phyloP scores from a whole-genome alignment of 768 basidiomycete genomes.

The Russula olivacea region DNA sequence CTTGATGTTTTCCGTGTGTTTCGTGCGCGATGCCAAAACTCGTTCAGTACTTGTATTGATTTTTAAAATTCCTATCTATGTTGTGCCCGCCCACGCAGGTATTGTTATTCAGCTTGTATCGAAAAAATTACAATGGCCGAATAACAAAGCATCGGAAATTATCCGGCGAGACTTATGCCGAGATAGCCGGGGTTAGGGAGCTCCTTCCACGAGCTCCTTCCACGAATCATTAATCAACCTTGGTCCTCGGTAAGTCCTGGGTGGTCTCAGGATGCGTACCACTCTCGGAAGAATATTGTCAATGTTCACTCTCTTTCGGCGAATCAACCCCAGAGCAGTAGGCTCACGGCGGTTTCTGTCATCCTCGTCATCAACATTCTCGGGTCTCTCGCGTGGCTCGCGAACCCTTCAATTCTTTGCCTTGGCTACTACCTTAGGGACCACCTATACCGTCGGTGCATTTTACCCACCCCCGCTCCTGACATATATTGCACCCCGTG shows the following conservation, averaged over 20 bases:
- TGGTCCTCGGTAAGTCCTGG: not conserved
- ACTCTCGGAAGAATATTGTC: not conserved
- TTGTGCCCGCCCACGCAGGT: too few relatives aligned
- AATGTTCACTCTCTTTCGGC: slow-evolving; percentile 11
- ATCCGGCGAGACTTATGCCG: not conserved
- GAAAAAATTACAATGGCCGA: too few relatives aligned
- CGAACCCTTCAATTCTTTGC: slow-evolving; percentile 5
- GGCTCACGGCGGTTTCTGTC: slow-evolving; percentile 2
- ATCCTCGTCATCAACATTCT: slow-evolving; percentile 1
- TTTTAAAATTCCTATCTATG: not conserved
- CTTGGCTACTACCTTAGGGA: slow-evolving; percentile 10
- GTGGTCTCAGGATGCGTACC: not conserved
- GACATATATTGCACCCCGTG: slow-evolving; percentile 66
- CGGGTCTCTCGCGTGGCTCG: not conserved
- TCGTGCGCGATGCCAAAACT: not conserved
- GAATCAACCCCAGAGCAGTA: not conserved
- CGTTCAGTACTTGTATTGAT: not conserved
- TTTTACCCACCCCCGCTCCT: slow-evolving; percentile 64
- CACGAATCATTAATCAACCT: too few relatives aligned
- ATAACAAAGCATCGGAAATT: not conserved
- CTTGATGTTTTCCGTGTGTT: not conserved
- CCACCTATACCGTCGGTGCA: slow-evolving; percentile 48
- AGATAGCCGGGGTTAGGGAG: not conserved
- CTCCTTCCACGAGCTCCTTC: too few relatives aligned
- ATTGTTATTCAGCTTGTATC: too few relatives aligned